A percentile compares a stretch with the other conserved stretches of the same genome.
Evolutionary conservation across 345 rosid genomes (phyloP).

Genomic region (Eucalyptus curtisii): DNA sequence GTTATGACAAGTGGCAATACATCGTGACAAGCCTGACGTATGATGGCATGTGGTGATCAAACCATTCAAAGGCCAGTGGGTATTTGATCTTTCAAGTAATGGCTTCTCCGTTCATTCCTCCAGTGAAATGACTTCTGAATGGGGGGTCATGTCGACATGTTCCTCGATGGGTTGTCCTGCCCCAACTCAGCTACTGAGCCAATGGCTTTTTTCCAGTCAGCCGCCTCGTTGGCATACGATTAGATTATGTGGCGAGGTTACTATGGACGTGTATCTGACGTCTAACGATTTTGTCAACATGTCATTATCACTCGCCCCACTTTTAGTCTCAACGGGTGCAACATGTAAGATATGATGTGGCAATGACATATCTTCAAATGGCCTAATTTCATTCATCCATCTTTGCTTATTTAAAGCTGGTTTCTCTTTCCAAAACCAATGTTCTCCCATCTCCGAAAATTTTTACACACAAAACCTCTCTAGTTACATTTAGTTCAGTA

Average conservation of each 20-base stretch:
- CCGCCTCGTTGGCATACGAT: background rate
- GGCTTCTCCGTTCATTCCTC: background rate
- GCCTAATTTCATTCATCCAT: no score
- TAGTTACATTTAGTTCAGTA: no score
- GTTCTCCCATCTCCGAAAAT: no score
- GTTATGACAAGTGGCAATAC: background rate
- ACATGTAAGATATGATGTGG: no score
- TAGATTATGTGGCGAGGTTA: background rate
- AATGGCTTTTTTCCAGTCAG: accelerated
- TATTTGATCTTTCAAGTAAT: background rate
- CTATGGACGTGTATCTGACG: accelerated
- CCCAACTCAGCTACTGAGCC: background rate
- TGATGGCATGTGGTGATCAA: background rate
- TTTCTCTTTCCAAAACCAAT: no score
- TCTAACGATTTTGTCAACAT: background rate
- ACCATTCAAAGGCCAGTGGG: background rate
- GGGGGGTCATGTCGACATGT: background rate
- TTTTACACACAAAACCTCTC: no score
- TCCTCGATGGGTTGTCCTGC: background rate
- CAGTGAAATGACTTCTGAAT: background rate
- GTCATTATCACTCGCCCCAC: background rate
- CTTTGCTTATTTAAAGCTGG: no score
- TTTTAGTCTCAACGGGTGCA: no score
- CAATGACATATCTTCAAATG: no score
- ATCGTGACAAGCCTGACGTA: background rate